A percentile compares a stretch with the other conserved stretches of the same genome.
Evolutionary conservation across 305 asterid species (phyloP).

Genomic region (Fraxinus albicans): DNA sequence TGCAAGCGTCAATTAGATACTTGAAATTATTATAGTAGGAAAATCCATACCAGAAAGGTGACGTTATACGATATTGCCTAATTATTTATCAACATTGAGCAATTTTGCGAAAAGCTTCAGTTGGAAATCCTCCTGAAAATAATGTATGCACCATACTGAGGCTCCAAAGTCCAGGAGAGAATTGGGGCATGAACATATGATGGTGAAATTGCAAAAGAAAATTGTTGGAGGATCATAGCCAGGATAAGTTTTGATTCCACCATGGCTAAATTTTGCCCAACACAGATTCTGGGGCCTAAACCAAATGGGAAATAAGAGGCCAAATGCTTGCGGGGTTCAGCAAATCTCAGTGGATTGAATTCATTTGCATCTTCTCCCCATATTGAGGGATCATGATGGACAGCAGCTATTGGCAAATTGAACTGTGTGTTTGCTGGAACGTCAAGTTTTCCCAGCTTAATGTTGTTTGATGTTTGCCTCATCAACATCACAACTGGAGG

Average conservation of each 20-base stretch:
- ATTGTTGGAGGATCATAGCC: slow-evolving; percentile 29
- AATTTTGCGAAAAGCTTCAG: neutral
- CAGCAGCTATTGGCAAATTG: slow-evolving; percentile 24
- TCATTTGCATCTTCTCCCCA: slow-evolving; percentile 42
- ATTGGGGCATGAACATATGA: slow-evolving; percentile 39
- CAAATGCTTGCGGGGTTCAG: slow-evolving; percentile 26
- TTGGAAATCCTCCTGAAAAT: neutral
- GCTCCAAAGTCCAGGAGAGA: slow-evolving; percentile 26
- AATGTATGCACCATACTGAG: slow-evolving; percentile 20
- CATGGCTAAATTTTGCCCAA: slow-evolving; percentile 36
- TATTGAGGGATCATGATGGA: slow-evolving; percentile 31
- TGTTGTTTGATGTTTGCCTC: slow-evolving; percentile 23
- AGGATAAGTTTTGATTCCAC: slow-evolving; percentile 35
- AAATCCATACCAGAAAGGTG: neutral
- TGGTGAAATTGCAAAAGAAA: slow-evolving; percentile 31
- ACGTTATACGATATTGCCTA: neutral
- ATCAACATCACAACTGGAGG: slow-evolving; percentile 28
- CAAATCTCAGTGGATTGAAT: slow-evolving; percentile 36
- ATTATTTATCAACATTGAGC: neutral
- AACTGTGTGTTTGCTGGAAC: slow-evolving; percentile 30
- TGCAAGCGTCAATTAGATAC: neutral
- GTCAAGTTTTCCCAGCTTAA: slow-evolving; percentile 32
- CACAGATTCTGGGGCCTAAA: slow-evolving; percentile 34
- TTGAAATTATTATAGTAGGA: too few species aligned
- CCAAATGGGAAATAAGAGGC: slow-evolving; percentile 37